phyloP scores from a whole-genome alignment of 208 protist species.

The Trypanosoma avium region DNA sequence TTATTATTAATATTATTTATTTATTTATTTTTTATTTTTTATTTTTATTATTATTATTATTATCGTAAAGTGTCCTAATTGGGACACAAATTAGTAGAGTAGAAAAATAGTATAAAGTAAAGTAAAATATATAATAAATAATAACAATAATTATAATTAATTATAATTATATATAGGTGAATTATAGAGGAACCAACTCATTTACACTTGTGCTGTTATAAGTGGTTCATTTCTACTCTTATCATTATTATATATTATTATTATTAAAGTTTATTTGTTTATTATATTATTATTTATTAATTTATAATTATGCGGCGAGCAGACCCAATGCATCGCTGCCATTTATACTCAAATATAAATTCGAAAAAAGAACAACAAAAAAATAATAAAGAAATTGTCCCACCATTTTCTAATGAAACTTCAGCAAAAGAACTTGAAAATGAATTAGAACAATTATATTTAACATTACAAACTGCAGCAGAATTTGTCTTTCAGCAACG shows the following conservation, averaged over 20 bases:
- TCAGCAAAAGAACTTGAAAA: neutral
- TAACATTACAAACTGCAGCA: slow-evolving; percentile 8
- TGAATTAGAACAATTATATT: slow-evolving; percentile 8
- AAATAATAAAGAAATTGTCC: neutral
- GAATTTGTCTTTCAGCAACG: slow-evolving; percentile 28
- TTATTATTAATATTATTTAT: neutral
- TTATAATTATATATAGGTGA: no score
- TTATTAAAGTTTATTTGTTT: neutral
- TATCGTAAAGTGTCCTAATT: no score
- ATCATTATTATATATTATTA: neutral
- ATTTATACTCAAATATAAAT: no score
- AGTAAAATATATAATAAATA: no score
- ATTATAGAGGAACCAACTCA: no score
- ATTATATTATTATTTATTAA: neutral
- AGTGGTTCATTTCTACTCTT: neutral
- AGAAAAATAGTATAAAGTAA: no score
- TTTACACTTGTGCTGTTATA: no score
- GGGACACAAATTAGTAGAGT: no score
- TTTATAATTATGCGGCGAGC: neutral
- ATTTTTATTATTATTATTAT: slow-evolving; percentile 1
- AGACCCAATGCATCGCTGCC: neutral
- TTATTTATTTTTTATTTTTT: neutral
- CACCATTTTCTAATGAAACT: neutral
- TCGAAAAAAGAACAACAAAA: neutral
- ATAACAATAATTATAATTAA: no score